phyloP scores from a whole-genome alignment of 306 rosid genomes.

The Phaseolus lunatus region DNA sequence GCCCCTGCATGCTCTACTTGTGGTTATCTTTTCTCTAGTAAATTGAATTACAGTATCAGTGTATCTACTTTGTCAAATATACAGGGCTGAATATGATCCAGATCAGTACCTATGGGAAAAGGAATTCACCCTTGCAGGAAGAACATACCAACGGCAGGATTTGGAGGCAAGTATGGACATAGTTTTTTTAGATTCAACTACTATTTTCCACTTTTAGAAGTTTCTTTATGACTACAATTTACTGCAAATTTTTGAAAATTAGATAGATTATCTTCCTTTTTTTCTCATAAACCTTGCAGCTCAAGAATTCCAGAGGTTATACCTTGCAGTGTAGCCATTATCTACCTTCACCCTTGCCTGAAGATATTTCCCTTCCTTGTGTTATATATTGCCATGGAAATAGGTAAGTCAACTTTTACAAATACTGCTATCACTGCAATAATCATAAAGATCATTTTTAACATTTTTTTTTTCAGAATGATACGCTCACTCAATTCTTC shows the following conservation, averaged over 20 bases:
- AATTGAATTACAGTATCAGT: conserved; percentile 21
- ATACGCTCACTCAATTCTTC: conserved; percentile 20
- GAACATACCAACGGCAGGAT: conserved; percentile 85
- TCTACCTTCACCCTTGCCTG: conserved; percentile 79
- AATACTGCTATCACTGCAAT: conserved; percentile 1
- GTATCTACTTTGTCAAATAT: conserved; percentile 44
- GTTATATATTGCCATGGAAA: conserved; percentile 98
- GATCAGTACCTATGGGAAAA: conserved; percentile 95
- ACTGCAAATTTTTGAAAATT: conserved; percentile 39
- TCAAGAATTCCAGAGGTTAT: conserved; percentile 79
- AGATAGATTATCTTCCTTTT: conserved; percentile 33
- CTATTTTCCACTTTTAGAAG: conserved; percentile 29
- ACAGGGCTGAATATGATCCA: conserved; percentile 95
- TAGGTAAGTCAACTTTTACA: conserved; percentile 61
- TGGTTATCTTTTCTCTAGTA: conserved; percentile 29
- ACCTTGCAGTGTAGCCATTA: conserved; percentile 91
- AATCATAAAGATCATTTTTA: conserved; percentile 12
- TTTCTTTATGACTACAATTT: conserved; percentile 36
- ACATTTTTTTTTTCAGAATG: conserved; percentile 19
- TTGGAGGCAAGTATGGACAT: conserved; percentile 97
- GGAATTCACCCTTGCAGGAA: conserved; percentile 87
- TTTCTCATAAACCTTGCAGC: conserved; percentile 64
- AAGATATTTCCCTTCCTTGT: conserved; percentile 86
- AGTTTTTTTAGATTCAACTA: conserved; percentile 35
- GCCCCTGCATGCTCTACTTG: conserved; percentile 21